A percentile compares a stretch with the other conserved stretches of the same genome.
phyloP scores from a whole-genome alignment of 2,329 filamentous ascomycete genomes.

The Talaromyces sp. region DNA sequence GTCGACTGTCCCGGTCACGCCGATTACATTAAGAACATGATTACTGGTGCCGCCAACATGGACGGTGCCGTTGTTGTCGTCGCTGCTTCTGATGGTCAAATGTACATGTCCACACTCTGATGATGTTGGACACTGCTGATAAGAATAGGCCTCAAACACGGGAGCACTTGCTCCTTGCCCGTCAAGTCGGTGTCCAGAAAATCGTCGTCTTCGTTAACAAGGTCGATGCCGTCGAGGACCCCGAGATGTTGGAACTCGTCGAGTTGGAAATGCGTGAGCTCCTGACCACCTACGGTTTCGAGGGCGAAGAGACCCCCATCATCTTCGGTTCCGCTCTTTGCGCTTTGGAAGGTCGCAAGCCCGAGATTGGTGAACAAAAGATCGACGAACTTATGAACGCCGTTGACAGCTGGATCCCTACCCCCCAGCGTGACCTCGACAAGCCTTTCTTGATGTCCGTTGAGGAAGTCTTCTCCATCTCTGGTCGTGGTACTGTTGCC shows the following conservation, averaged over 20 bases:
- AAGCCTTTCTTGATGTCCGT: constrained; percentile 99
- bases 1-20: constrained; percentile 99
- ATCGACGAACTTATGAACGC: constrained; percentile 88
- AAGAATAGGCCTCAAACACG: constrained; percentile 78
- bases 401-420: constrained; percentile 95
- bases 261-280: constrained; percentile 99
- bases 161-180: constrained; percentile 95
- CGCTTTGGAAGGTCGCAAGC: constrained; percentile 79
- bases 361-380: constrained; percentile 80
- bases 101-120: constrained; percentile 50
- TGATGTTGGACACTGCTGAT: constrained; percentile 21
- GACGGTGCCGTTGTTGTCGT: constrained; percentile 98
- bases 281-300: constrained; percentile 86
- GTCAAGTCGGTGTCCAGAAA: constrained; percentile 96
- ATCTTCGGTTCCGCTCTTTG: constrained; percentile 95
- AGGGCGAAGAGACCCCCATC: constrained; percentile 96
- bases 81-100: constrained; percentile 96
- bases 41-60: constrained; percentile 99
- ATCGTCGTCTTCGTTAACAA: constrained; percentile 99
- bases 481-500: constrained; percentile 91
- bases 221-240: constrained; percentile 93
- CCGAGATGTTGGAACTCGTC: constrained; percentile 99
- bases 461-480: constrained; percentile 86
- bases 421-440: constrained; percentile 85
- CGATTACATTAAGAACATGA: constrained; percentile 99